phyloP scores from a whole-genome alignment of 208 protist species.

The Herpetomonas samuelpessoai region DNA sequence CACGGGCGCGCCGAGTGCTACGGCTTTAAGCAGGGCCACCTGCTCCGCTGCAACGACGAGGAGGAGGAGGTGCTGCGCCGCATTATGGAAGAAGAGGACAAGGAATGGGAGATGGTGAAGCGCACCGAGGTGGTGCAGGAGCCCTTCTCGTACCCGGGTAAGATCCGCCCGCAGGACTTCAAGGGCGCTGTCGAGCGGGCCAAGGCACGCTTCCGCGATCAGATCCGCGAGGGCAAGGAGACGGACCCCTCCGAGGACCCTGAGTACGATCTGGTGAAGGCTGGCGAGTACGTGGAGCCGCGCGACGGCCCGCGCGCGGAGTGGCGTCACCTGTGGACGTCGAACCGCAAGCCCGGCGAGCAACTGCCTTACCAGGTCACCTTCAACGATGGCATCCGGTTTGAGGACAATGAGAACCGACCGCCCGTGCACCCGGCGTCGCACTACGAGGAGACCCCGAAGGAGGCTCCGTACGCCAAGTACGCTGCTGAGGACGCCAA shows the following conservation, averaged over 20 bases:
- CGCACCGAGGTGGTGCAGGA: slow-evolving; percentile 89
- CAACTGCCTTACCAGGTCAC: slow-evolving; percentile 76
- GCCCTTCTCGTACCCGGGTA: slow-evolving; percentile 89
- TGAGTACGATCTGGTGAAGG: slow-evolving; percentile 85
- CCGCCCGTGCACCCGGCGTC: slow-evolving; percentile 77
- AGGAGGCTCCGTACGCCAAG: slow-evolving; percentile 72
- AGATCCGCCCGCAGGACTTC: slow-evolving; percentile 83
- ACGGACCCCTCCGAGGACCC: slow-evolving; percentile 87
- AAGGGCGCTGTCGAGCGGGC: slow-evolving; percentile 84
- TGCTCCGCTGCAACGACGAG: slow-evolving; percentile 81
- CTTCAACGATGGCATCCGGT: slow-evolving; percentile 86
- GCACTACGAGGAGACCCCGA: slow-evolving; percentile 84
- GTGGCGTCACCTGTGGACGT: slow-evolving; percentile 89
- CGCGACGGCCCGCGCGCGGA: slow-evolving; percentile 84
- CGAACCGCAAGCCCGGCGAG: slow-evolving; percentile 58
- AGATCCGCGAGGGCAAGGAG: slow-evolving; percentile 77
- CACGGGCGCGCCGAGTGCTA: slow-evolving; percentile 80
- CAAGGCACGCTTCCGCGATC: slow-evolving; percentile 80
- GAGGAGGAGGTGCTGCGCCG: slow-evolving; percentile 88
- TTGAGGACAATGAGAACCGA: slow-evolving; percentile 82
- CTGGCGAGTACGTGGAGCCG: slow-evolving; percentile 87
- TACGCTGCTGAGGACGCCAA: slow-evolving; percentile 62
- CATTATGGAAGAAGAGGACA: slow-evolving; percentile 91
- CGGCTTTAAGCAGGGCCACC: slow-evolving; percentile 89
- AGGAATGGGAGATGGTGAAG: slow-evolving; percentile 92